Percentiles rank a stretch among this genome's conserved stretches.
Conservation (phyloP, 306 rosid genomes). For the Adenanthera pavonina region DNA sequence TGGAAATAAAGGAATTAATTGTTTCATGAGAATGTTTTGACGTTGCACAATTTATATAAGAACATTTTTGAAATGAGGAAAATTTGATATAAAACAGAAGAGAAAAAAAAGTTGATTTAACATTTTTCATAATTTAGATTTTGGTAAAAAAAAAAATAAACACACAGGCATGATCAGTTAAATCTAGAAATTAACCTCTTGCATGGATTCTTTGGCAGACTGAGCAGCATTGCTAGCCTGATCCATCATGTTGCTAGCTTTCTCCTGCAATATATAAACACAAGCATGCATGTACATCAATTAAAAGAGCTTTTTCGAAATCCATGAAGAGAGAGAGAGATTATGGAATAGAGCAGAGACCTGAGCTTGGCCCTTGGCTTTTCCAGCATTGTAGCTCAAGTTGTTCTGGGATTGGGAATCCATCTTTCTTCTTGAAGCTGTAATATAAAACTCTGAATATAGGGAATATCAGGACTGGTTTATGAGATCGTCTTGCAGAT, state of each 20-base stretch:
- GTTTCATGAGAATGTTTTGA: no score
- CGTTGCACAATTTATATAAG: no score
- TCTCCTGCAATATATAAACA: constrained; percentile 45
- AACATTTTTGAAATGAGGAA: no score
- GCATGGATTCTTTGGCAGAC: constrained; percentile 48
- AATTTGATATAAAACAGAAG: no score
- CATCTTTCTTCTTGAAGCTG: constrained; percentile 5
- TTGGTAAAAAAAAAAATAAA: neutral
- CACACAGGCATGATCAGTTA: neutral
- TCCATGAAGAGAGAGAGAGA: neutral
- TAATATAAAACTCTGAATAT: neutral
- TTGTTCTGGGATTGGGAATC: constrained; percentile 21
- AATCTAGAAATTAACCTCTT: constrained; percentile 22
- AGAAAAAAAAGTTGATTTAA: no score
- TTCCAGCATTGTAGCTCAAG: constrained; percentile 46
- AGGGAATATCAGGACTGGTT: no score
- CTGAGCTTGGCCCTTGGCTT: constrained; percentile 58
- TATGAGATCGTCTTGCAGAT: neutral
- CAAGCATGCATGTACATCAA: neutral
- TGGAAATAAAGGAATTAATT: no score
- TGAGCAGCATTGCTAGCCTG: constrained; percentile 47
- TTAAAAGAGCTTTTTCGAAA: neutral
- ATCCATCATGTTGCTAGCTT: constrained; percentile 48
- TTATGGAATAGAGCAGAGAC: constrained; percentile 5
- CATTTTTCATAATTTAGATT: no score